Evolutionary conservation across 805 yeast species (phyloP), one percentile per base, ranked within the genome.

Genomic region (Saccharomycopsis guyanensis): DNA sequence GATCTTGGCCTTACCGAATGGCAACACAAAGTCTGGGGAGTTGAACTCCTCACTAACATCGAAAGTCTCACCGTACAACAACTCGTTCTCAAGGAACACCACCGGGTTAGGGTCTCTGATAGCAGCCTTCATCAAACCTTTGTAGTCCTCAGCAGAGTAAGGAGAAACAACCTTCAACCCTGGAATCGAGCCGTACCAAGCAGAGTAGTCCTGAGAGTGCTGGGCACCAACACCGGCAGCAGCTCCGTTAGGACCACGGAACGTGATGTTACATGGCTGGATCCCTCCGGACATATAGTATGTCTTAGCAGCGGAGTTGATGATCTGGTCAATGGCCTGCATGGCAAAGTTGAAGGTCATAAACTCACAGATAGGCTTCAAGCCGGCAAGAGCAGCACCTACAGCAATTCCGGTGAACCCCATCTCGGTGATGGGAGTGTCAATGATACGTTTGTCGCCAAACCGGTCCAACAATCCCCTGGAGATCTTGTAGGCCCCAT

Each of bases 211-310:
- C 72, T 93, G 99, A 23, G 98, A 93, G 72, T 93, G 99, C 72
- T 93, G 99, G 50, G 99, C 99, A 59, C 79, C 99, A 58, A 93
- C 98, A 78, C 97, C 97, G 42, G 97, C 97, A 57, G 98, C 96
- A 42, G 98, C 96, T 70, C 98, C 99, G 69, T 93, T 93, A 53
- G 99, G 97, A 61, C 99, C 99, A 72, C 99, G 83, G 76, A 93
- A 93, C 46, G 95, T 89, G 63, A 91, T 86, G 70, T 86, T 89
- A 75, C 97, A 89, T 53, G 91, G 91, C 70, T 89, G 96, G 54
- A 81, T 85, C 75, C 99, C 99, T 66, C 99, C 99, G 54, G 96
- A 86, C 99, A 93, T 93, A 75, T 93, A 93, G 69, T 80, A 87
- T 42, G 98, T 93, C 76, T 91, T 93, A 54, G 97, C 99, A 45